Evolutionary conservation across 306 rosid genomes (phyloP).

Genomic region (Macrotyloma uniflorum): DNA sequence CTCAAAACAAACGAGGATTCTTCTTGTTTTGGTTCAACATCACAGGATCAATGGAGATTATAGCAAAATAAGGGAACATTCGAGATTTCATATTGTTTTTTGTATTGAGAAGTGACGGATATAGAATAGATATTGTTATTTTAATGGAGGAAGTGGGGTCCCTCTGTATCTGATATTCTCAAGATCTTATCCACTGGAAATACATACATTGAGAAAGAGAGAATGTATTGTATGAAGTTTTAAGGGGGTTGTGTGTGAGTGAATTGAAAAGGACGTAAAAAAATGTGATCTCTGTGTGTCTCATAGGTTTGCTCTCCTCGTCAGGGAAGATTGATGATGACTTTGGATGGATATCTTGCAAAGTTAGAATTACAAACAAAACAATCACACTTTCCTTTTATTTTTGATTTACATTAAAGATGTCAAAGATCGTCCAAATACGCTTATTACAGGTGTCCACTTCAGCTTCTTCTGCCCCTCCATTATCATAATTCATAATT

Average conservation of each 20-base stretch:
- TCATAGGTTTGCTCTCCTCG: background rate
- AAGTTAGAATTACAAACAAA: background rate
- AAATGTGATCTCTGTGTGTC: background rate
- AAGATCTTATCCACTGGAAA: conserved; percentile 56
- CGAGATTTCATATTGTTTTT: background rate
- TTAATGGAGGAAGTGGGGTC: conserved; percentile 47
- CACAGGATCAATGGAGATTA: background rate
- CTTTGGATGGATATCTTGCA: conserved; percentile 27
- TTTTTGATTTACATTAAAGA: background rate
- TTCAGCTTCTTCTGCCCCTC: too few relatives aligned
- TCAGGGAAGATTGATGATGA: background rate
- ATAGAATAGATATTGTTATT: background rate
- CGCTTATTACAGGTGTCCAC: background rate
- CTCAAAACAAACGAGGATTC: conserved; percentile 16
- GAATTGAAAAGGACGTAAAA: conserved; percentile 25
- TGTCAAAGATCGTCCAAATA: background rate
- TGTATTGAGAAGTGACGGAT: background rate
- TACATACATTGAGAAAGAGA: background rate
- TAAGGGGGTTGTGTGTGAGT: background rate
- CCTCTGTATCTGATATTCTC: conserved; percentile 31
- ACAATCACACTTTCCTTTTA: background rate
- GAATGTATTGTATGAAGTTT: too few relatives aligned
- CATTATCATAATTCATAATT: too few relatives aligned
- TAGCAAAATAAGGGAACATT: background rate
- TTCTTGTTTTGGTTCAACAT: background rate